Evolutionary conservation across 1,139 yeast genomes (phyloP), one percentile per base, ranked within the genome.

Genomic region (Yamadazyma diospyri): DNA sequence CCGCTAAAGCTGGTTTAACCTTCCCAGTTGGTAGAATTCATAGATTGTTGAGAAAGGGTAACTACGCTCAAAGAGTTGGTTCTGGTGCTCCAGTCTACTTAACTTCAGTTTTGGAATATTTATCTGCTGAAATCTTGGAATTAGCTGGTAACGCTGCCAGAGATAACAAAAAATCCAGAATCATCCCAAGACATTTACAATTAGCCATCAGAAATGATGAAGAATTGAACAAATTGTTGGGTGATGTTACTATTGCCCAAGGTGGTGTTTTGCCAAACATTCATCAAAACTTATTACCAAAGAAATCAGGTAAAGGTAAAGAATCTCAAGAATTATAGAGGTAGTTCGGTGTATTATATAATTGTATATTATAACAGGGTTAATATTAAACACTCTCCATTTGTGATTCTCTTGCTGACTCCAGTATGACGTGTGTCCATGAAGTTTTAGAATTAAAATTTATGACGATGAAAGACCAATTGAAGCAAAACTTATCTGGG

Each of bases 211-310:
- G 75, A 69, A 67, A 67, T 53, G 75, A 69, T 65, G 74, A 65
- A 56, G 75, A 67, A 55, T 64, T 69, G 55, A 69, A 67, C 64
- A 68, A 69, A 58, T 68, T 68, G 58, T 76, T 86, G 54, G 97
- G 98, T 61, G 88, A 84, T 64, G 95, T 86, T 54, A 84, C 94
- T 50, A 87, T 86, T 58, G 95, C 95, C 53, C 95, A 86, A 74
- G 96, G 95, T 83, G 96, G 96, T 83, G 96, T 87, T 51, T 77
- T 87, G 66, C 96, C 95, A 76, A 88, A 89, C 84, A 83, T 82
- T 64, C 96, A 89, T 73, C 89, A 83, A 70, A 83, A 84, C 76
- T 81, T 89, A 69, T 81, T 88, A 69, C 97, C 97, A 72, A 81
- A 88, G 80, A 89, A 89, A 78, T 76, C 87, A 56, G 74, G 85